A percentile compares a stretch with the other conserved stretches of the same genome.
Evolutionary conservation across 148 eudicot species (phyloP).

Genomic region (Rhododendron ovatum): DNA sequence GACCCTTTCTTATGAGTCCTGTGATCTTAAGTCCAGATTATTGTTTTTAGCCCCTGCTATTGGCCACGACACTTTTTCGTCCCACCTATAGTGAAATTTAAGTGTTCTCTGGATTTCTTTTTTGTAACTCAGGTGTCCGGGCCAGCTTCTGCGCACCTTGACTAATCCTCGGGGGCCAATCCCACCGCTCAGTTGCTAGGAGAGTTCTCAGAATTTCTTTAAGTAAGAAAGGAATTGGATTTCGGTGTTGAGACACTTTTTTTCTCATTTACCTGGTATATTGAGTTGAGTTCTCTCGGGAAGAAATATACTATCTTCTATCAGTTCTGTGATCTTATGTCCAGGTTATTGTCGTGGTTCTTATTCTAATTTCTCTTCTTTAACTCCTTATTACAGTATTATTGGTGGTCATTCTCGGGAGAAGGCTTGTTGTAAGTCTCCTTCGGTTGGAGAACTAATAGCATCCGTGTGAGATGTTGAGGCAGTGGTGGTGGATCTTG

Average conservation of each 20-base stretch:
- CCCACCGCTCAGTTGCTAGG: background rate
- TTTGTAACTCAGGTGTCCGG: background rate
- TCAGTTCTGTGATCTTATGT: constrained; percentile 2
- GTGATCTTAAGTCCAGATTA: background rate
- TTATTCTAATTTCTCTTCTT: constrained; percentile 1
- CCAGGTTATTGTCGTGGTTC: constrained; percentile 7
- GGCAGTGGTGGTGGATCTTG: constrained; percentile 35
- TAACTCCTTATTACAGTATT: background rate
- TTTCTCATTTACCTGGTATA: background rate
- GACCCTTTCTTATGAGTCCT: background rate
- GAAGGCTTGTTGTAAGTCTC: constrained; percentile 12
- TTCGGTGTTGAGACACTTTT: background rate
- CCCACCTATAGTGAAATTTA: background rate
- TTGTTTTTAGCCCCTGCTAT: background rate
- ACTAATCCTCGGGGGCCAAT: background rate
- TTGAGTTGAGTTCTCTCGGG: background rate
- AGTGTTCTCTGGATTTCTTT: background rate
- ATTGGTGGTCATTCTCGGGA: background rate
- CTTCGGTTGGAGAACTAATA: background rate
- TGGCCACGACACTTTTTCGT: background rate
- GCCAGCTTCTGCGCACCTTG: background rate
- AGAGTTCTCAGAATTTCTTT: background rate
- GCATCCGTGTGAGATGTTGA: constrained; percentile 53
- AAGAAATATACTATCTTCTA: background rate
- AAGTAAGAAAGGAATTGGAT: background rate